Base-by-base conservation (phyloP, 2,329 filamentous ascomycete genomes). In the Nigrograna mackinnonii region DNA sequence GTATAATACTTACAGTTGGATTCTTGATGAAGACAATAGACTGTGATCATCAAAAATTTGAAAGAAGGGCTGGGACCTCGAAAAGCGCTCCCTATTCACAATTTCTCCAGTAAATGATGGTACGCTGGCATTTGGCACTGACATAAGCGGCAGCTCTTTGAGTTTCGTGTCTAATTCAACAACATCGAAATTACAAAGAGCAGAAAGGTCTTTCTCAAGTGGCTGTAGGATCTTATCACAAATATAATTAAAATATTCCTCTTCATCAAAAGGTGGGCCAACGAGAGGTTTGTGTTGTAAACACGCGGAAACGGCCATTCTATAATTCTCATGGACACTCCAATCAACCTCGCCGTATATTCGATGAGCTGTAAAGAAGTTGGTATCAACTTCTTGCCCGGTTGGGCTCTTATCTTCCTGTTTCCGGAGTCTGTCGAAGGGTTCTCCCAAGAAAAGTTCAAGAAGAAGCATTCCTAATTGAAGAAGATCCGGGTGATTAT, bases 401-500 rank as follows among this genome's bases (percentile, higher is more conserved):
- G 7, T 16, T 9, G 31, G 31, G 9, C 19, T 19, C 11, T 19
- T 11, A 19, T 36, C 19, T 6, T 36, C 34, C 14, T 6, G 6
- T 11, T 36, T 22, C 6, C 16, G 19, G 11, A 18, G 16, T 19
- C 16, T 21, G 11, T 36, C 14, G 34, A 36, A 19, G 34, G 34
- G 34, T 22, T 36, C 19, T 17, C 22, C 22, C 6, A 36, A 11
- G 16, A 36, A 36, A 11, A 36, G 11, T 36, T 22, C 19, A 11
- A 36, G 34, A 19, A 36, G 34, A 7, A 36, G 12, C 6, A 36
- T 36, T 11, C 34, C 34, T 6, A 36, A 19, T 22, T 22, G 34
- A 16, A 36, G 34, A 7, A 36, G 19, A 36, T 36, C 34, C 12
- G 34, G 16, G 17, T 36, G 34, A 19, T 36, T 36, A 16, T 36